Conservation (phyloP, 768 basidiomycete genomes). For the Boletus pseudopeckii region DNA sequence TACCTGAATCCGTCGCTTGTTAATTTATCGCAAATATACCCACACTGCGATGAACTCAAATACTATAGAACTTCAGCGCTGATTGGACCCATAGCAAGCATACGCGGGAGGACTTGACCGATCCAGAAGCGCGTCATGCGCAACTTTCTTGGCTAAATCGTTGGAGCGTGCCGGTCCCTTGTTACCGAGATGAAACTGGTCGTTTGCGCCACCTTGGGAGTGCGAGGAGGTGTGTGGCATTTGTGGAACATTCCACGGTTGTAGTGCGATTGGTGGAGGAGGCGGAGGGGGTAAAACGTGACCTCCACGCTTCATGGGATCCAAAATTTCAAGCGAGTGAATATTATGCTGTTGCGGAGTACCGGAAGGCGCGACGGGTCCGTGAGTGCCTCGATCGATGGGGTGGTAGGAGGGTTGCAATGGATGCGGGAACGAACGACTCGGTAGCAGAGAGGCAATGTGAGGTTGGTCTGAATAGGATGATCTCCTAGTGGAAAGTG, state of each 20-base stretch:
- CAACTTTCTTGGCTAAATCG: conserved; percentile 8
- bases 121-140: conserved; percentile 3
- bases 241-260: background rate
- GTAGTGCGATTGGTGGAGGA: background rate
- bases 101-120: background rate
- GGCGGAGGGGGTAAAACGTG: background rate
- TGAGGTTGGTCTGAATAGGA: background rate
- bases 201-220: conserved; percentile 2
- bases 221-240: background rate
- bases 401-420: background rate
- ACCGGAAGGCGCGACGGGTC: background rate
- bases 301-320: background rate
- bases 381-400: background rate
- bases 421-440: background rate
- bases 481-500: background rate
- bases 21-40: background rate
- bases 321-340: background rate
- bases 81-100: conserved; percentile 1
- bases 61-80: conserved; percentile 1
- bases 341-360: background rate
- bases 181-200: conserved; percentile 5
- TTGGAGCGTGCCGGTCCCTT: conserved; percentile 6
- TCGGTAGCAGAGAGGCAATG: background rate
- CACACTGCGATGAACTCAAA: background rate
- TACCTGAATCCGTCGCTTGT: background rate